These are phyloP conservation scores for Avena sativa DNA, from an alignment of 176 grass and related monocot genomes.

Conservation along the genomic window DNA sequence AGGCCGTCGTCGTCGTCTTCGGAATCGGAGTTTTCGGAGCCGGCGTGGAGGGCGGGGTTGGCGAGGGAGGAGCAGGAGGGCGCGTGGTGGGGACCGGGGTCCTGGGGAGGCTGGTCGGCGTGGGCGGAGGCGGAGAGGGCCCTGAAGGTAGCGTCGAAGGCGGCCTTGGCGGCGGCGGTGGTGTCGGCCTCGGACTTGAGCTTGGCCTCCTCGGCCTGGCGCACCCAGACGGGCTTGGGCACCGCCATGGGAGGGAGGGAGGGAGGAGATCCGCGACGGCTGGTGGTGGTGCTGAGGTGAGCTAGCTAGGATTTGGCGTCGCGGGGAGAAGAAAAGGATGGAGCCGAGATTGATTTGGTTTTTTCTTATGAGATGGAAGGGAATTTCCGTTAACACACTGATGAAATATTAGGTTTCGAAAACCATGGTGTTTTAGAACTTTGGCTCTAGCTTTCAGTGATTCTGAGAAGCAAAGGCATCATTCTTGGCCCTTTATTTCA, in stretches of 20 bases:
- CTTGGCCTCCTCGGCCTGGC: conserved; percentile 93
- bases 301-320: conserved; percentile 23
- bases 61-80: conserved; percentile 31
- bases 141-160: conserved; percentile 92
- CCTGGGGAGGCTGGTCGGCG: conserved; percentile 20
- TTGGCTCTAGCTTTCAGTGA: no score
- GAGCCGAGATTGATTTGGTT: no score
- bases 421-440: no score
- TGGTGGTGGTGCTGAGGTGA: neutral
- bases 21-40: neutral
- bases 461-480: no score
- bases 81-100: neutral
- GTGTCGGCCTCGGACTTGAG: conserved; percentile 88
- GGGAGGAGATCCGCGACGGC: neutral
- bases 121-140: conserved; percentile 46
- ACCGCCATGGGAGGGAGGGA: conserved; percentile 44
- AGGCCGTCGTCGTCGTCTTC: conserved; percentile 40
- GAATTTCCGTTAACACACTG: no score
- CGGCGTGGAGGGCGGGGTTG: conserved; percentile 19
- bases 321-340: neutral
- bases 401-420: no score
- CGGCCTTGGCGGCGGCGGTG: conserved; percentile 75
- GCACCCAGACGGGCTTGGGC: conserved; percentile 79
- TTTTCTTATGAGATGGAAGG: no score
- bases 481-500: no score